Evolutionary conservation across 164 flowering plant species (phyloP).

Genomic region (Malania oleifera): DNA sequence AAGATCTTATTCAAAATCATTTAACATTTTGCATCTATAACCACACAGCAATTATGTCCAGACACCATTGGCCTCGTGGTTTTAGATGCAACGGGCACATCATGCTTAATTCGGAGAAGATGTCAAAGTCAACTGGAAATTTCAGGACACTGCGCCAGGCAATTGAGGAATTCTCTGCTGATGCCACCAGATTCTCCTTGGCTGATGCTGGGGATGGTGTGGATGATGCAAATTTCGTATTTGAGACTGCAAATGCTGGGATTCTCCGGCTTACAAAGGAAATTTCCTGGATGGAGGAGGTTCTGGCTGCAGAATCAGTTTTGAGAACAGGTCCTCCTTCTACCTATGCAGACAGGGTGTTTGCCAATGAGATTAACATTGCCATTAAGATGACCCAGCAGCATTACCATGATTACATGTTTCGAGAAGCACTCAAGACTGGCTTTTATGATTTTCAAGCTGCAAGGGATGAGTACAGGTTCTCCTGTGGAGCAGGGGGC

Average conservation of each 20-base stretch:
- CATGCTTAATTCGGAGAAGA: conserved; percentile 7
- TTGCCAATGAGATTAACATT: conserved; percentile 2
- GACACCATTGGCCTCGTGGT: background rate
- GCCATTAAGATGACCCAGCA: conserved; percentile 4
- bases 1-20: conserved; percentile 5
- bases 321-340: background rate
- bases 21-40: conserved; percentile 5
- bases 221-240: conserved; percentile 6
- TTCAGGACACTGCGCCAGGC: conserved; percentile 7
- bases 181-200: conserved; percentile 5
- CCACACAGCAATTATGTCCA: conserved; percentile 3
- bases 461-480: conserved; percentile 4
- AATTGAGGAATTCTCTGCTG: conserved; percentile 4
- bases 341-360: conserved; percentile 7
- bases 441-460: conserved; percentile 7
- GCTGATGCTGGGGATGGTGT: conserved; percentile 10
- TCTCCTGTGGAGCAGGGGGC: conserved; percentile 5
- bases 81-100: conserved; percentile 7
- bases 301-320: background rate
- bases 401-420: conserved; percentile 3
- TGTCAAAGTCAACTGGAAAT: conserved; percentile 6
- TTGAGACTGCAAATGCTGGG: conserved; percentile 4
- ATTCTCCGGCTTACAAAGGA: conserved; percentile 6
- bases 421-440: conserved; percentile 3
- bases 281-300: conserved; percentile 9